These are phyloP conservation scores for Cubamyces sp. DNA, from an alignment of 768 basidiomycete genomes.

Conservation along the genomic window DNA sequence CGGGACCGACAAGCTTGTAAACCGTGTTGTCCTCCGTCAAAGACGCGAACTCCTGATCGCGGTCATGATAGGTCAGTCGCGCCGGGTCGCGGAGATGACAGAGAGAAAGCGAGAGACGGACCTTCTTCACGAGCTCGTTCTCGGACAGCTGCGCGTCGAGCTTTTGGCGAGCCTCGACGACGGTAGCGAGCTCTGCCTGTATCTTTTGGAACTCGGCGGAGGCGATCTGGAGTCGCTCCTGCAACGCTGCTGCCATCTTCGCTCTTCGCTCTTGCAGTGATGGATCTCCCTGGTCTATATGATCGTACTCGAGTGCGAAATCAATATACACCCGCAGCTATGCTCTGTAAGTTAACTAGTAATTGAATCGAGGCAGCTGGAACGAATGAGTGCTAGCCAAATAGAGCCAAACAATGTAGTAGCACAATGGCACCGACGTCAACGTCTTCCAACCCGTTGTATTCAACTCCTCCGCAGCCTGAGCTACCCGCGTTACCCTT, in stretches of 20 bases:
- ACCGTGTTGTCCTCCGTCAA: constrained; percentile 78
- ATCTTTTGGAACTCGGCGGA: constrained; percentile 81
- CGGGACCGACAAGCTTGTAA: constrained; percentile 91
- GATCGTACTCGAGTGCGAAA: no score
- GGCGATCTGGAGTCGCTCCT: constrained; percentile 63
- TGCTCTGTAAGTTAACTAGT: background rate
- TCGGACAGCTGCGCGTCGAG: constrained; percentile 92
- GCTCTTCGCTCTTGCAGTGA: constrained; percentile 25
- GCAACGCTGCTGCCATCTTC: constrained; percentile 52
- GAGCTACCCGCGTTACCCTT: background rate
- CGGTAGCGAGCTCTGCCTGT: constrained; percentile 70
- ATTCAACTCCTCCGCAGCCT: background rate
- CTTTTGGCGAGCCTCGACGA: constrained; percentile 80
- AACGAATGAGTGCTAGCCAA: background rate
- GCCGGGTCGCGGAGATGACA: no score
- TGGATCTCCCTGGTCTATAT: no score
- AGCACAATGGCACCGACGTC: background rate
- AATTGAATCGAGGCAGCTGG: background rate
- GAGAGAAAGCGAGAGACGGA: constrained; percentile 31
- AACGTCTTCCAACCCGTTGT: background rate
- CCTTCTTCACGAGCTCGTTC: constrained; percentile 92
- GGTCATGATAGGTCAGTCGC: background rate
- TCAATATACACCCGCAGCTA: no score
- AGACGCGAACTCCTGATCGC: constrained; percentile 76
- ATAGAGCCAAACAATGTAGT: background rate